Percentiles rank a stretch among this genome's conserved stretches.
phyloP scores from a whole-genome alignment of 441 rosid species.

The Codiaeum variegatum region DNA sequence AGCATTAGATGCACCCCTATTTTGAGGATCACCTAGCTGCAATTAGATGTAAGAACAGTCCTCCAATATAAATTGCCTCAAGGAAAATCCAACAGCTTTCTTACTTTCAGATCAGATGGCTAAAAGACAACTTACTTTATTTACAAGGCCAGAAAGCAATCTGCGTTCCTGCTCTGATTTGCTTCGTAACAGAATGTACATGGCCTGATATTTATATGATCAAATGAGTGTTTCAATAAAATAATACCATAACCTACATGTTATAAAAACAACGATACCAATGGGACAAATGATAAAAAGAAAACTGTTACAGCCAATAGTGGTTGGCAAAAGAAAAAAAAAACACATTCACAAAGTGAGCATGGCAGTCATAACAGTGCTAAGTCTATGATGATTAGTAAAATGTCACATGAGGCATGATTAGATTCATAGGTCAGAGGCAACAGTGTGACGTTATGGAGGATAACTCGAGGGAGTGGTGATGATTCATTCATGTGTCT shows the following conservation, averaged over 20 bases:
- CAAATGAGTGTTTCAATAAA: neutral
- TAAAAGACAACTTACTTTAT: constrained; percentile 56
- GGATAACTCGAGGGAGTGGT: constrained; percentile 2
- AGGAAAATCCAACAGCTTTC: neutral
- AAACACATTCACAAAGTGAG: neutral
- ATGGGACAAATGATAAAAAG: neutral
- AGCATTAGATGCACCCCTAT: constrained; percentile 92
- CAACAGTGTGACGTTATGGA: neutral
- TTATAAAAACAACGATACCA: neutral
- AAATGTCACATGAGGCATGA: neutral
- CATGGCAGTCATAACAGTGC: neutral
- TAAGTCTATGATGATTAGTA: neutral
- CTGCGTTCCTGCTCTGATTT: constrained; percentile 93
- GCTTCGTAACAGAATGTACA: constrained; percentile 66
- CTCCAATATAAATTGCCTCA: constrained; percentile 9
- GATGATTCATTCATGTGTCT: neutral
- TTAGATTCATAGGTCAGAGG: neutral
- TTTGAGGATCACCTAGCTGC: constrained; percentile 98
- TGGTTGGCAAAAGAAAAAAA: neutral
- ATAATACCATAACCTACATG: neutral
- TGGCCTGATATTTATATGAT: constrained; percentile 47
- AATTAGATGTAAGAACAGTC: constrained; percentile 20
- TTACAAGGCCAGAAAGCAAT: constrained; percentile 77
- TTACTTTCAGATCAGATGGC: neutral
- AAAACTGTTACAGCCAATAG: neutral